A percentile compares a stretch with the other conserved stretches of the same genome.
These are phyloP conservation scores for Sphagnum magellanicum DNA, from an alignment of 228 moss, liverwort and hornwort species.

Conservation along the genomic window DNA sequence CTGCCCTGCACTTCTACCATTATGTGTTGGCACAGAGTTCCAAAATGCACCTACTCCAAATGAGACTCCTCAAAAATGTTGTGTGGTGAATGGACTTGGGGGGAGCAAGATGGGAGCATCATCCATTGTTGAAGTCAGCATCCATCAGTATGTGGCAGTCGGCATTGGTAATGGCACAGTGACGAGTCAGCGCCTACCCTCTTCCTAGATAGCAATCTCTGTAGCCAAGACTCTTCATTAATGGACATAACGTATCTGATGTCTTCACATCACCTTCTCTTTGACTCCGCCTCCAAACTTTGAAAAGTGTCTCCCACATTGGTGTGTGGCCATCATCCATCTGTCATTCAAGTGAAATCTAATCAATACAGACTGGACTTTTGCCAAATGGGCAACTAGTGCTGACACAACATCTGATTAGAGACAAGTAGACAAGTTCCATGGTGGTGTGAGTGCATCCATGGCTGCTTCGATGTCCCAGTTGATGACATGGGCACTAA, in stretches of 20 bases:
- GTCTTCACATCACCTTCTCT: slow-evolving; percentile 42
- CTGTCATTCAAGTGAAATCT: slow-evolving; percentile 22
- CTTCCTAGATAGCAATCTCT: slow-evolving; percentile 30
- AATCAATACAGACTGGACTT: not conserved
- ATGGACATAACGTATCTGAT: slow-evolving; percentile 9
- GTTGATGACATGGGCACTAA: slow-evolving; percentile 68
- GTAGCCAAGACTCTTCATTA: slow-evolving; percentile 38
- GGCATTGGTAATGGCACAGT: too few relatives aligned
- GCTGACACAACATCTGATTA: not conserved
- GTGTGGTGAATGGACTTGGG: too few relatives aligned
- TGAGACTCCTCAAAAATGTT: too few relatives aligned
- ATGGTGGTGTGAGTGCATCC: slow-evolving; percentile 32
- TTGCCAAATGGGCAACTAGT: not conserved
- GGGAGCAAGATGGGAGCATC: too few relatives aligned
- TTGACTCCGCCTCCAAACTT: slow-evolving; percentile 58
- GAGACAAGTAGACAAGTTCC: slow-evolving; percentile 25
- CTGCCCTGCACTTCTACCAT: too few relatives aligned
- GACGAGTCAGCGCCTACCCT: slow-evolving; percentile 29
- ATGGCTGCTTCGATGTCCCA: slow-evolving; percentile 69
- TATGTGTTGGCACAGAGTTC: too few relatives aligned
- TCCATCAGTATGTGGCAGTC: too few relatives aligned
- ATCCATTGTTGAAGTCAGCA: too few relatives aligned
- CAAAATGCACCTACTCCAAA: too few relatives aligned
- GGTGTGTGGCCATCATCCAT: slow-evolving; percentile 39
- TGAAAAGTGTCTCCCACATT: slow-evolving; percentile 29